Evolutionary conservation across 225 moss, liverwort and hornwort species (phyloP).

Genomic region (Sphagnum tenellum): DNA sequence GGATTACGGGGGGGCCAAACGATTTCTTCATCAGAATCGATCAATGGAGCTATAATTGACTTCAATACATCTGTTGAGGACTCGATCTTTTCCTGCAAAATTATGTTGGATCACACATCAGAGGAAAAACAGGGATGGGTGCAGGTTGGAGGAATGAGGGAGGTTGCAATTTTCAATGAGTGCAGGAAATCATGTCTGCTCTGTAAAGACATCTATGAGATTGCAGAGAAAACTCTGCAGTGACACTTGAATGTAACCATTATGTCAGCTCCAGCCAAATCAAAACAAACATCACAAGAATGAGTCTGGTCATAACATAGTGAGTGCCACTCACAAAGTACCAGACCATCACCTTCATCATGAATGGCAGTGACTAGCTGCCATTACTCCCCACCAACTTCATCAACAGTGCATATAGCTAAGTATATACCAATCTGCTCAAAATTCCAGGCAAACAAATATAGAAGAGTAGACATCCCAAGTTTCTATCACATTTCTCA

Average conservation of each 20-base stretch:
- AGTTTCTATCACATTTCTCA: no score
- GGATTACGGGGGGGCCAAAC: slow-evolving; percentile 70
- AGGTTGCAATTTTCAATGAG: no score
- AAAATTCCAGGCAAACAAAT: no score
- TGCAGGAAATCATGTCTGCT: neutral
- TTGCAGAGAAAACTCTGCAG: neutral
- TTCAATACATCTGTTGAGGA: slow-evolving; percentile 76
- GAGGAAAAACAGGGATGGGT: neutral
- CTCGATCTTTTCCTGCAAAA: slow-evolving; percentile 78
- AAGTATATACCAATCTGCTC: no score
- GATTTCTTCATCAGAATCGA: slow-evolving; percentile 64
- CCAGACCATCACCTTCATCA: no score
- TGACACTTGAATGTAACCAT: neutral
- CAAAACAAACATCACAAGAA: neutral
- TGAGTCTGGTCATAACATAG: no score
- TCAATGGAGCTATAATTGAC: slow-evolving; percentile 71
- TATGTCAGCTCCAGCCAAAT: neutral
- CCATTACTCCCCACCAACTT: no score
- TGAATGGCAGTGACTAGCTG: no score
- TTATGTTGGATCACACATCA: neutral
- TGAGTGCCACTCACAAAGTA: no score
- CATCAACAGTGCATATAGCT: no score
- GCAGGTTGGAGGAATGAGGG: neutral
- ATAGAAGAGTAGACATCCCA: no score
- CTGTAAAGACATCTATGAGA: neutral